Evolutionary conservation across 75 land plant genomes (phyloP).

Genomic region (Sequoiadendron giganteum): DNA sequence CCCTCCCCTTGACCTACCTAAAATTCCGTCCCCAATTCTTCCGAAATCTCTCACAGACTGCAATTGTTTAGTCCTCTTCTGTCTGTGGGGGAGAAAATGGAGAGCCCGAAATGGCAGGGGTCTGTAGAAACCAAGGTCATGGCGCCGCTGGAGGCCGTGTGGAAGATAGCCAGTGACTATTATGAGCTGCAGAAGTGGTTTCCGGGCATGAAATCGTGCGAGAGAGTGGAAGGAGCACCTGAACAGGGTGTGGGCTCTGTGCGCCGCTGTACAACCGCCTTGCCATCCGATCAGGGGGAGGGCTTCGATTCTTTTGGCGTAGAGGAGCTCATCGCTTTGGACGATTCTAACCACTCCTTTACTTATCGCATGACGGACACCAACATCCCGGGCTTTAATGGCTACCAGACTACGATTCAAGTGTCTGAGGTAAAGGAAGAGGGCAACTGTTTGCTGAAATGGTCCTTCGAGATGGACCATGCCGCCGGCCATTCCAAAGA

Average conservation of each 20-base stretch:
- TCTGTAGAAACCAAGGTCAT: conserved; percentile 12
- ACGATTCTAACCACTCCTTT: neutral
- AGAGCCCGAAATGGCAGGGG: conserved; percentile 39
- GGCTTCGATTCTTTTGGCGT: conserved; percentile 13
- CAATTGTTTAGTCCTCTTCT: too few species aligned
- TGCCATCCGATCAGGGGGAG: conserved; percentile 18
- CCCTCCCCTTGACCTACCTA: too few species aligned
- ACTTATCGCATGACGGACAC: conserved; percentile 31
- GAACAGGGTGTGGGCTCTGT: conserved; percentile 25
- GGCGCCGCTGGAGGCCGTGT: conserved; percentile 24
- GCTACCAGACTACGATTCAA: conserved; percentile 24
- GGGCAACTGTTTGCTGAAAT: conserved; percentile 14
- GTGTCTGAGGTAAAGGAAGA: conserved; percentile 4
- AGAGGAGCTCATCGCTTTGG: conserved; percentile 25
- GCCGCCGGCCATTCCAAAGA: conserved; percentile 18
- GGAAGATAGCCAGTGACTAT: conserved; percentile 42
- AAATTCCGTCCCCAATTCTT: too few species aligned
- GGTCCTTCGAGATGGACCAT: conserved; percentile 19
- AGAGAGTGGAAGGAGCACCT: conserved; percentile 26
- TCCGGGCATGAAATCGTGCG: conserved; percentile 22
- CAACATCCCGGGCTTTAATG: conserved; percentile 27
- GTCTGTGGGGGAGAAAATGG: neutral
- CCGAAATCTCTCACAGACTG: too few species aligned
- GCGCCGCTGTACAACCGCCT: conserved; percentile 23
- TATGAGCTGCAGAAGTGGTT: conserved; percentile 35